Conservation (phyloP, 2,329 filamentous ascomycete species). For the Ceratocystis colombiana region DNA sequence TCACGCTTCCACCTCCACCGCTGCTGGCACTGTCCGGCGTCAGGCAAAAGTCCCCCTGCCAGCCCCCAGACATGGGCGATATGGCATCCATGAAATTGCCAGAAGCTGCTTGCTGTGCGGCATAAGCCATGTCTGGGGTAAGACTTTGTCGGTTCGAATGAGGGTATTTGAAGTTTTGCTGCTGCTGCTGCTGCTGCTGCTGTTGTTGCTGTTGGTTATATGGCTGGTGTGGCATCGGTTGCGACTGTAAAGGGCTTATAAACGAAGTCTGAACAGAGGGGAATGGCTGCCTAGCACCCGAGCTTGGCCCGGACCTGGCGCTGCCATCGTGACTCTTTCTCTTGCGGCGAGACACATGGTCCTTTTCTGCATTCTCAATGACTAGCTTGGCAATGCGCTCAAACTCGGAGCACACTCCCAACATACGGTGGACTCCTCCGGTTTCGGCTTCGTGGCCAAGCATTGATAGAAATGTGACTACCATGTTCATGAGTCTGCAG, state of each 20-base stretch:
- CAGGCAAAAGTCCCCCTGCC: constrained; percentile 40
- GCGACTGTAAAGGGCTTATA: constrained; percentile 28
- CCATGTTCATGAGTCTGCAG: constrained; percentile 79
- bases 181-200: constrained; percentile 12
- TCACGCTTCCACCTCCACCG: not conserved
- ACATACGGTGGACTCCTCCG: constrained; percentile 85
- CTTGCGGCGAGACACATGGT: constrained; percentile 69
- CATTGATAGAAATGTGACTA: constrained; percentile 84
- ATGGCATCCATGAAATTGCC: constrained; percentile 20
- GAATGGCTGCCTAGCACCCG: constrained; percentile 25
- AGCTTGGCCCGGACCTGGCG: constrained; percentile 28
- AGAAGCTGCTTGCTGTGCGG: constrained; percentile 13
- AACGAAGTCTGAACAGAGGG: constrained; percentile 29
- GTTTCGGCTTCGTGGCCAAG: constrained; percentile 83
- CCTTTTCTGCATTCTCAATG: constrained; percentile 82
- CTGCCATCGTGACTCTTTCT: constrained; percentile 57
- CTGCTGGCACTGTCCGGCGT: constrained; percentile 26
- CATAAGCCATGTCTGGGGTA: constrained; percentile 19
- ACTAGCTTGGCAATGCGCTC: constrained; percentile 86
- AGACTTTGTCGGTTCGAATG: constrained; percentile 7
- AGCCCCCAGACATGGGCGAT: constrained; percentile 34
- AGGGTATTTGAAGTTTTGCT: constrained; percentile 10
- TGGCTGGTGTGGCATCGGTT: constrained; percentile 1
- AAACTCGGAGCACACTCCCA: constrained; percentile 90
- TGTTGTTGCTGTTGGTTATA: constrained; percentile 6